Conservation (phyloP, 768 basidiomycete species). For the Asterophora lycoperdoides region DNA sequence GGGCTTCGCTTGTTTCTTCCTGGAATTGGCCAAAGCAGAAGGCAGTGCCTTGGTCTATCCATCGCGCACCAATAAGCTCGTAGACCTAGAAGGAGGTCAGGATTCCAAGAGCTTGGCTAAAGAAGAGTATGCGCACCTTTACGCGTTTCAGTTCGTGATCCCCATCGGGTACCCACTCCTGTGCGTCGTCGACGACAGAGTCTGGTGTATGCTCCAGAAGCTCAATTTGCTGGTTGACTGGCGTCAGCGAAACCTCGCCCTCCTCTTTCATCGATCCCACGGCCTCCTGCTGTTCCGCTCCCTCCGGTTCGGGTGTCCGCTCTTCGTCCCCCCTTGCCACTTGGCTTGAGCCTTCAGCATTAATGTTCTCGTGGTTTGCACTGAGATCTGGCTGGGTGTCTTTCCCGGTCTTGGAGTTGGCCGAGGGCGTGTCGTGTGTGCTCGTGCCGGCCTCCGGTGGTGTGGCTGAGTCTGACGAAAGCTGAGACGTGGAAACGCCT, state of each 20-base stretch:
- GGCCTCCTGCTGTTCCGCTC: slow-evolving; percentile 10
- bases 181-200: slow-evolving; percentile 47
- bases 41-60: slow-evolving; percentile 96
- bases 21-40: slow-evolving; percentile 90
- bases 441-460: slow-evolving; percentile 10
- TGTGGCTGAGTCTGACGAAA: slow-evolving; percentile 15
- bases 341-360: background rate
- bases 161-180: slow-evolving; percentile 58
- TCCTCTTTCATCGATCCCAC: slow-evolving; percentile 32
- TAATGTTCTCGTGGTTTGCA: background rate
- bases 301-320: slow-evolving; percentile 18
- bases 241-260: slow-evolving; percentile 29
- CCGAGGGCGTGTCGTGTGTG: slow-evolving; percentile 6
- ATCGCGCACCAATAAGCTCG: slow-evolving; percentile 84
- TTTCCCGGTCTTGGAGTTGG: slow-evolving; percentile 7
- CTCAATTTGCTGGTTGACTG: slow-evolving; percentile 41
- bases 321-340: slow-evolving; percentile 14
- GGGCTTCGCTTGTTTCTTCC: slow-evolving; percentile 70
- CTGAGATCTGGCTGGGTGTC: slow-evolving; percentile 3
- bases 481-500: slow-evolving; percentile 17
- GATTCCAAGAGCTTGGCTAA: slow-evolving; percentile 1
- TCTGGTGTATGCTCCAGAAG: slow-evolving; percentile 42
- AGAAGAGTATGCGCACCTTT: slow-evolving; percentile 44
- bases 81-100: slow-evolving; percentile 64
- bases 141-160: slow-evolving; percentile 83